Evolutionary conservation across 83 land plant genomes (phyloP), one percentile per base, ranked within the genome.

Genomic region (Thuja plicata): DNA sequence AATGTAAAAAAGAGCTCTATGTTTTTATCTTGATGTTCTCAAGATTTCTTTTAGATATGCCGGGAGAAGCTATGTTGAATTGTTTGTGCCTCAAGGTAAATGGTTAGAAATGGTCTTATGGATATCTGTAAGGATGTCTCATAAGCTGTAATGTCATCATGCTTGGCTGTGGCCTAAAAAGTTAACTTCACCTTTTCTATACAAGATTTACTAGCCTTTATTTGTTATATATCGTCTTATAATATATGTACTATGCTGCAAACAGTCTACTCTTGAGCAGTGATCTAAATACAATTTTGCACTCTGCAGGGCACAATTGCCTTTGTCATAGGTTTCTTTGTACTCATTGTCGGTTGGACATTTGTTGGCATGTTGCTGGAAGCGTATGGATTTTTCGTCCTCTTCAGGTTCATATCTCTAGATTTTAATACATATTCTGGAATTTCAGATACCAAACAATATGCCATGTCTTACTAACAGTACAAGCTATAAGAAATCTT

Each of bases 331-430:
- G 99, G 99, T 60, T 98, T 98, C 90, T 92, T 95, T 55, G 89
- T 98, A 70, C 97, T 98, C 71, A 85, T 98, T 37, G 89, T 98
- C 84, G 99, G 99, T 43, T 98, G 99, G 99, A 94, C 99, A n/a
- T 88, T 98, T 45, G 32, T 94, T 66, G 99, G 99, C 34, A 98
- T 98, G 99, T 94, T 98, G 30, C 80, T 98, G 77, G 99, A 98
- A 89, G 90, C 98, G 50, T 98, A 98, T 94, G 99, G 99, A n/a
- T 98, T 97, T 82, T 84, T 98, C 54, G 94, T 96, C 2, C 97
- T 98, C 54, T 98, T 97, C 95, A 97, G 99, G 99, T 95, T 41
- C 32, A 84, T 8, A 24, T 87, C 13, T 27, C 76, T 60, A 60
- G 27, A 60, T 7, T 27, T 7, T 6, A 24, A 60, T 21, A 60